Conservation (phyloP, 164 flowering plant species). For the Buxus sempervirens region DNA sequence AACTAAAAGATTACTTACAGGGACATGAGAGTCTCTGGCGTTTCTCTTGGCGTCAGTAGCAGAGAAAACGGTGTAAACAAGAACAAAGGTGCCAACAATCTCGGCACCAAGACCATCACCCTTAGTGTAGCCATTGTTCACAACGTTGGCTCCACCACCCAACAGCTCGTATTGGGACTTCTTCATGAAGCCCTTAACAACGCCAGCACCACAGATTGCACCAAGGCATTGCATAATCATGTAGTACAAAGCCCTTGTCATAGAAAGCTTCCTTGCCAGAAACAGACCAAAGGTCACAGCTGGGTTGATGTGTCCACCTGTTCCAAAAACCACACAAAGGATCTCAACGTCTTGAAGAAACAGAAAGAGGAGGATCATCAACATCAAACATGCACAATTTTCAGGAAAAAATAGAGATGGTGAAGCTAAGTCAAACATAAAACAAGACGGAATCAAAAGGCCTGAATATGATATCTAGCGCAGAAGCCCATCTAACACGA, state of each 20-base stretch:
- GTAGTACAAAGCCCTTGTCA: slow-evolving; percentile 53
- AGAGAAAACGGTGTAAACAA: slow-evolving; percentile 65
- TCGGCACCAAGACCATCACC: slow-evolving; percentile 60
- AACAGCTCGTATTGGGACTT: slow-evolving; percentile 18
- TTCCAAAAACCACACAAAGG: background rate
- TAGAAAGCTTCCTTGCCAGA: slow-evolving; percentile 57
- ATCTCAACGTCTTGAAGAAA: background rate
- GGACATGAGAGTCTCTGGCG: slow-evolving; percentile 72
- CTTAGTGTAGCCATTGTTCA: slow-evolving; percentile 48
- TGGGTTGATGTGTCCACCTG: slow-evolving; percentile 71
- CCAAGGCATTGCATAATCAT: slow-evolving; percentile 63
- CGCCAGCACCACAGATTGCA: slow-evolving; percentile 62
- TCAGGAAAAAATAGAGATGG: no score
- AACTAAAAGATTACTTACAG: slow-evolving; percentile 37
- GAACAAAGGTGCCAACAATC: slow-evolving; percentile 59
- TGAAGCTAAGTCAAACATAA: no score
- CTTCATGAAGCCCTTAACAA: slow-evolving; percentile 58
- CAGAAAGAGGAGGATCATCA: background rate
- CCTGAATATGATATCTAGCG: no score
- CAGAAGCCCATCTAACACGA: no score
- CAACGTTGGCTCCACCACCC: slow-evolving; percentile 55
- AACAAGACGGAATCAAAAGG: no score
- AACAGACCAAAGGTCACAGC: slow-evolving; percentile 66
- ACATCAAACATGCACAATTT: no score
- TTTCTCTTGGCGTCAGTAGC: slow-evolving; percentile 71